These are phyloP conservation scores for Ophiostoma sp. DNA, from an alignment of 2,329 filamentous ascomycete species.

Conservation along the genomic window DNA sequence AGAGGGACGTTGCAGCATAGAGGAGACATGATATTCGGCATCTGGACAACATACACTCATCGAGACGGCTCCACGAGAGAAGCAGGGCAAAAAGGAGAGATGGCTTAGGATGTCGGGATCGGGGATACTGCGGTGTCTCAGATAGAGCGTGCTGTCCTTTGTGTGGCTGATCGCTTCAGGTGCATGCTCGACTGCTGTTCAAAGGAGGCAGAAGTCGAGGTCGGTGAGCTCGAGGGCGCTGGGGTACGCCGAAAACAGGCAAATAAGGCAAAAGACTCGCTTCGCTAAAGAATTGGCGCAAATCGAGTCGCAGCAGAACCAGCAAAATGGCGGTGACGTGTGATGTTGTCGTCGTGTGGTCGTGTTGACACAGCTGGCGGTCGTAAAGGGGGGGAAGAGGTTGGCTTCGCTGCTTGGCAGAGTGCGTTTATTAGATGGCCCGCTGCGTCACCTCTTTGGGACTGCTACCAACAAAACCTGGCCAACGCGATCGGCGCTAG, in stretches of 20 bases:
- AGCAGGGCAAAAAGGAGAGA: background rate
- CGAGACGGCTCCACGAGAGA: conserved; percentile 10
- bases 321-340: background rate
- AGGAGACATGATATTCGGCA: background rate
- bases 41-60: conserved; percentile 20
- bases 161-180: conserved; percentile 10
- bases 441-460: conserved; percentile 5
- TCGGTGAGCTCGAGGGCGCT: background rate
- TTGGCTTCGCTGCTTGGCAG: background rate
- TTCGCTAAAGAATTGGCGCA: background rate
- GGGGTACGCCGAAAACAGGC: background rate
- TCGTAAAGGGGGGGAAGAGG: conserved; percentile 13
- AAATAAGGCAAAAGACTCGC: background rate
- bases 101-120: background rate
- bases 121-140: background rate
- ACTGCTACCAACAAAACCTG: conserved; percentile 6
- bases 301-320: background rate
- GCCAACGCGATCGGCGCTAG: conserved; percentile 7
- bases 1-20: conserved; percentile 1
- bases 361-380: conserved; percentile 3
- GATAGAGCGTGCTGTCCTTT: background rate
- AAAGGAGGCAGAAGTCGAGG: background rate
- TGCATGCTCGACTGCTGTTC: conserved; percentile 11
- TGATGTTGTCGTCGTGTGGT: background rate
- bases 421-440: background rate